A percentile compares a stretch with the other conserved stretches of the same genome.
Evolutionary conservation across 2,329 filamentous ascomycete species (phyloP).

Genomic region (Colletotrichum gigasporum): DNA sequence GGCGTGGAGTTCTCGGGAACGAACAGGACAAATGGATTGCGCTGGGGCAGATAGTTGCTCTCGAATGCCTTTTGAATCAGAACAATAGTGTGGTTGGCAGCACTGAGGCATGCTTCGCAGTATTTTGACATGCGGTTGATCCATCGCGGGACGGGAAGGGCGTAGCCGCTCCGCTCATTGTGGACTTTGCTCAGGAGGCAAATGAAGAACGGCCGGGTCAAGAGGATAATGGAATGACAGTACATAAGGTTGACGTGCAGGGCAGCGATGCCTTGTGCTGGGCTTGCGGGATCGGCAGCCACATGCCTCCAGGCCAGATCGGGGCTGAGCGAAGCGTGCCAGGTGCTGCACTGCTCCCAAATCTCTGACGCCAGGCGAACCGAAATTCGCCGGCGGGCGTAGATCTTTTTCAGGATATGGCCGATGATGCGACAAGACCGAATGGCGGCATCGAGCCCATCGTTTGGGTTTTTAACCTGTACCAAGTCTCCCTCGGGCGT

Average conservation of each 20-base stretch:
- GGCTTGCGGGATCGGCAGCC: conserved; percentile 47
- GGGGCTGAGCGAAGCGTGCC: conserved; percentile 58
- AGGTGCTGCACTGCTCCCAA: conserved; percentile 60
- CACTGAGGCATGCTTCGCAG: conserved; percentile 60
- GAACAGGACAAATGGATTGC: conserved; percentile 67
- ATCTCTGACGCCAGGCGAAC: conserved; percentile 66
- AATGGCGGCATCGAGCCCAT: conserved; percentile 64
- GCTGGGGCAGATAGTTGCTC: conserved; percentile 55
- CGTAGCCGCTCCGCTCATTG: conserved; percentile 40
- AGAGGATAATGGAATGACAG: conserved; percentile 69
- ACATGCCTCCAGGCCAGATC: conserved; percentile 61
- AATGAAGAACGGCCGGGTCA: conserved; percentile 72
- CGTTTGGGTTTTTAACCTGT: conserved; percentile 11
- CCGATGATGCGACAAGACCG: conserved; percentile 67
- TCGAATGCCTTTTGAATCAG: conserved; percentile 56
- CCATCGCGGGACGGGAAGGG: conserved; percentile 29
- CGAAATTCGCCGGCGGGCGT: conserved; percentile 67
- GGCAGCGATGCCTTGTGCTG: conserved; percentile 65
- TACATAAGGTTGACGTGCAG: conserved; percentile 71
- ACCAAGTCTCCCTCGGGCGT: conserved; percentile 21
- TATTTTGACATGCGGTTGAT: conserved; percentile 37
- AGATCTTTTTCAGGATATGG: conserved; percentile 66
- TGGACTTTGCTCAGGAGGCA: conserved; percentile 59
- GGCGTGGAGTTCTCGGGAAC: conserved; percentile 39
- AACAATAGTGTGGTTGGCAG: conserved; percentile 59